Base-by-base conservation (phyloP, 75 land plant genomes). In the Pinus taeda region DNA sequence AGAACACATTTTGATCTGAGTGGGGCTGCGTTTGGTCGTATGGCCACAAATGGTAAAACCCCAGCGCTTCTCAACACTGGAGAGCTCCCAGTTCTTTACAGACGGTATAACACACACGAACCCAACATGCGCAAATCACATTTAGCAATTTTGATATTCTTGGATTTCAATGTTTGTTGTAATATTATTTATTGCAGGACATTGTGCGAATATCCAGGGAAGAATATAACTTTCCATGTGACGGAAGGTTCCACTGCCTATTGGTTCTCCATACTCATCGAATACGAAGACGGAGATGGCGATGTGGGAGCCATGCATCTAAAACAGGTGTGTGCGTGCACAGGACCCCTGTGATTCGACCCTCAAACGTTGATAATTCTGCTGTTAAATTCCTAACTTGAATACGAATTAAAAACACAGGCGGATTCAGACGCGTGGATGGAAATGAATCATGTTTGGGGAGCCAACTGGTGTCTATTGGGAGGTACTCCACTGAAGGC, bases 201-300 rank as follows among this genome's bases (percentile, higher is more conserved):
- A 0, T 76, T 84, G 49, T 93, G 93, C 80, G 79, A 76, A n/a
- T 91, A 93, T 66, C 82, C 75, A 1, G 89, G 90, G 33, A 30
- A 30, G 33, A 30, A 30, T 1, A 30, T 30, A 30, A 30, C 33
- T 30, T 30, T 30, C 33, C 33, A 84, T 69, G 91, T 95, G 24
- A 90, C 90, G 67, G 90, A 87, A 30, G 98, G 98, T 0, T 87
- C 95, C 4, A 95, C 92, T 1, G 63, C 77, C 20, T 92, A 81
- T 63, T 95, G 95, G 98, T 82, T 92, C 2, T 30, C 33, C 33
- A 30, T 30, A 30, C 33, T 30, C 33, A 30, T 30, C 33, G 33
- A 30, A 30, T 30, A 30, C 33, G 33, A 30, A 30, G 33, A 30
- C 33, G 33, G 33, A 30, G 33, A 30, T 30, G 33, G 33, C 33